phyloP scores from a whole-genome alignment of 202 grass and related monocot species.

The Panicum virgatum region DNA sequence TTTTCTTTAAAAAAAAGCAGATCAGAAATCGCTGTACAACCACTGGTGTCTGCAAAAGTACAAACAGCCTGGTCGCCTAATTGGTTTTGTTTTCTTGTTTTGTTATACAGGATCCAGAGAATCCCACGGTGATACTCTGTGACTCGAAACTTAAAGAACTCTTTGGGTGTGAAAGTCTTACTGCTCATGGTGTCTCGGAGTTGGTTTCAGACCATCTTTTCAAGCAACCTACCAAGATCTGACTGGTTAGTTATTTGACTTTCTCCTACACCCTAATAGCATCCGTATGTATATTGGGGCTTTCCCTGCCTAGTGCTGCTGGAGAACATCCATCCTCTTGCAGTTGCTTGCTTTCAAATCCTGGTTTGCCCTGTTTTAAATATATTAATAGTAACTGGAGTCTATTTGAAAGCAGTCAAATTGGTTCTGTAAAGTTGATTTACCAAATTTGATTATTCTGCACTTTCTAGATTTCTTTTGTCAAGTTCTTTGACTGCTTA shows the following conservation, averaged over 20 bases:
- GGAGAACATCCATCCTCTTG: not conserved
- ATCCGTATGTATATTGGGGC: not conserved
- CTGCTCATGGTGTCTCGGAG: conserved; percentile 64
- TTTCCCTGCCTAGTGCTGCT: not conserved
- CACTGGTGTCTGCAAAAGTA: conserved; percentile 20
- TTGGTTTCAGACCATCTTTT: conserved; percentile 71
- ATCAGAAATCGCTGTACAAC: not conserved
- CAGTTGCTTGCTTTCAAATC: not conserved
- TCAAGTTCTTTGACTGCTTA: not conserved
- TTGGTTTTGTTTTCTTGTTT: conserved; percentile 20
- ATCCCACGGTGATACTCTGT: conserved; percentile 67
- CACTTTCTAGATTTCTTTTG: not conserved
- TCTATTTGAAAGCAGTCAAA: not conserved
- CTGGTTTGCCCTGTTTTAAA: not conserved
- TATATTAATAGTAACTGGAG: not conserved
- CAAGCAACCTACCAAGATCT: conserved; percentile 67
- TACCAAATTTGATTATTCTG: not conserved
- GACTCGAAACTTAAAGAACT: conserved; percentile 83
- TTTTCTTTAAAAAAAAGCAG: not conserved
- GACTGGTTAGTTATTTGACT: conserved; percentile 62
- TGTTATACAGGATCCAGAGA: conserved; percentile 78
- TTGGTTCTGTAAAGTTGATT: not conserved
- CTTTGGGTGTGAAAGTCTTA: conserved; percentile 87
- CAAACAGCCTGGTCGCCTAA: not conserved
- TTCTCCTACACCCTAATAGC: not conserved